Percentiles rank a stretch among this genome's conserved stretches.
These are phyloP conservation scores for Uronychia binucleata DNA, from an alignment of 73 alveolate species.

Conservation along the genomic window DNA sequence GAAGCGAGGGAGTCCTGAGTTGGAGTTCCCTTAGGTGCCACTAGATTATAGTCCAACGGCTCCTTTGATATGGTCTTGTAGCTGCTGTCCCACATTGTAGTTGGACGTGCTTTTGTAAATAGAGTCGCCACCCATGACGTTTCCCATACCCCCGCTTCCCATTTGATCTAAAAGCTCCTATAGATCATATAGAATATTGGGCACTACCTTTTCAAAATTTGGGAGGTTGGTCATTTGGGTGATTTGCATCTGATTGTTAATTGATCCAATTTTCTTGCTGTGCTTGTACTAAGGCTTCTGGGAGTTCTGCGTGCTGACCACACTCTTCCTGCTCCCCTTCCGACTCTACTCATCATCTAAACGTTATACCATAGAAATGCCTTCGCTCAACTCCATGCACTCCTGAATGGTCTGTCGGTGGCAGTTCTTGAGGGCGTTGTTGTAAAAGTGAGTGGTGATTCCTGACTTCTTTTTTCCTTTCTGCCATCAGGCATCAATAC, in stretches of 20 bases:
- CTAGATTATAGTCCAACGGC: not conserved
- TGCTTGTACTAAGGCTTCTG: not conserved
- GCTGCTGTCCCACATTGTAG: not conserved
- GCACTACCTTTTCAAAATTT: too few relatives aligned
- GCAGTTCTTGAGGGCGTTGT: not conserved
- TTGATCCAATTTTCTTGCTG: not conserved
- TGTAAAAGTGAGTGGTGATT: not conserved
- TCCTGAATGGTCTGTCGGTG: not conserved
- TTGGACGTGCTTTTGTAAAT: not conserved
- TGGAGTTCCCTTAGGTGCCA: not conserved
- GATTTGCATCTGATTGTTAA: not conserved
- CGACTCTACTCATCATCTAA: not conserved
- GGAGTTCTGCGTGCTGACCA: not conserved
- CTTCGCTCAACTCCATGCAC: not conserved
- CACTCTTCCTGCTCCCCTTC: slow-evolving; percentile 2
- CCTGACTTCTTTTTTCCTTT: not conserved
- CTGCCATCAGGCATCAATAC: not conserved
- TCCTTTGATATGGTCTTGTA: not conserved
- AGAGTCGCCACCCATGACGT: not conserved
- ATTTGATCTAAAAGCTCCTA: not conserved
- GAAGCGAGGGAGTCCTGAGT: not conserved
- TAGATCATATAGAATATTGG: too few relatives aligned
- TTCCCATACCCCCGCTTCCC: not conserved
- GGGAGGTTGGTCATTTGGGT: too few relatives aligned
- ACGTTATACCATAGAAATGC: not conserved